phyloP scores from a whole-genome alignment of 768 basidiomycete genomes.

The Mycena crocata region DNA sequence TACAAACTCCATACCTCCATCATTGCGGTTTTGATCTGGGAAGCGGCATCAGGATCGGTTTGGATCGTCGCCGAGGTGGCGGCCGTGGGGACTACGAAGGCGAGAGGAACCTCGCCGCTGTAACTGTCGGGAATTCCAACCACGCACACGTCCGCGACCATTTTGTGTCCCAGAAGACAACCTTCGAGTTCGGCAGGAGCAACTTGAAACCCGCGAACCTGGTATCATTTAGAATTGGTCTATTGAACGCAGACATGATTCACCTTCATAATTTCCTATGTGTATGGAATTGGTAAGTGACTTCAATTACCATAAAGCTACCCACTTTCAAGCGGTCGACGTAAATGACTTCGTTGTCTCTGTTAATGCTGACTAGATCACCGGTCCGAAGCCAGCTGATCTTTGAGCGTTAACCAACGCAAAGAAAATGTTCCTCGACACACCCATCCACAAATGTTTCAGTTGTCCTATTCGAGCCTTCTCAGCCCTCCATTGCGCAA shows the following conservation, averaged over 20 bases:
- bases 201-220: slow-evolving; percentile 43
- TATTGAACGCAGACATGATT: background rate
- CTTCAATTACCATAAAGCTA: too few relatives aligned
- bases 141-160: slow-evolving; percentile 56
- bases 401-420: background rate
- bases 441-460: slow-evolving; percentile 17
- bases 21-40: slow-evolving; percentile 18
- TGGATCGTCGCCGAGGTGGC: slow-evolving; percentile 43
- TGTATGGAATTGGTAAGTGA: background rate
- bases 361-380: slow-evolving; percentile 60
- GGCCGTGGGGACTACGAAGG: slow-evolving; percentile 57
- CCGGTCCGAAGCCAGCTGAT: slow-evolving; percentile 58
- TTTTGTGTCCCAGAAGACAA: slow-evolving; percentile 53
- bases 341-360: slow-evolving; percentile 58
- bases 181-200: slow-evolving; percentile 56
- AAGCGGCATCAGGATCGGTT: slow-evolving; percentile 5
- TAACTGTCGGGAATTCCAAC: slow-evolving; percentile 64
- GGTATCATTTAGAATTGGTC: background rate
- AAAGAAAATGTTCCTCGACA: background rate
- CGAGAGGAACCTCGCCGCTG: slow-evolving; percentile 64
- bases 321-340: slow-evolving; percentile 64
- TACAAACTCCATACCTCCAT: slow-evolving; percentile 3
- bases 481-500: background rate
- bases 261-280: slow-evolving; percentile 23
- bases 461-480: background rate